A percentile compares a stretch with the other conserved stretches of the same genome.
Evolutionary conservation across 352 stramenopile genomes (phyloP).

Genomic region (Blastocystis sp.): DNA sequence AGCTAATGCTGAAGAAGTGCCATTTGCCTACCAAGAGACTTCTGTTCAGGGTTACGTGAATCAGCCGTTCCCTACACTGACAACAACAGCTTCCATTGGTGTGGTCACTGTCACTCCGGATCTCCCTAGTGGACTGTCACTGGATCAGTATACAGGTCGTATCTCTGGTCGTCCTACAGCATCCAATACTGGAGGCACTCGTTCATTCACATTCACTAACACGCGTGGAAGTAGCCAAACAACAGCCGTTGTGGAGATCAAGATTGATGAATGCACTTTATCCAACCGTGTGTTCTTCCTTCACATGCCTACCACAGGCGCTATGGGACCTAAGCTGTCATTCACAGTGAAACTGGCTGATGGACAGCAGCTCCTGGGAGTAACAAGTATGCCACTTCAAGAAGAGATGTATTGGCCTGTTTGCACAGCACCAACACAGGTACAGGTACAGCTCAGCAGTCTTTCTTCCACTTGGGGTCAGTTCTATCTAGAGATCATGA

Average conservation of each 20-base stretch:
- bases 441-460: background rate
- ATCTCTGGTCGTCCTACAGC: slow-evolving; percentile 35
- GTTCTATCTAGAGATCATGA: slow-evolving; percentile 52
- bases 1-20: background rate
- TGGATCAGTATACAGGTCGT: slow-evolving; percentile 45
- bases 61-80: slow-evolving; percentile 37
- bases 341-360: background rate
- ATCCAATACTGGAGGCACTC: background rate
- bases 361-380: background rate
- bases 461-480: background rate
- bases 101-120: background rate
- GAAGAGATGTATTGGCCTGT: slow-evolving; percentile 60
- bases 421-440: background rate
- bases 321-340: slow-evolving; percentile 30
- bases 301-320: background rate
- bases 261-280: slow-evolving; percentile 14
- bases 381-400: slow-evolving; percentile 18
- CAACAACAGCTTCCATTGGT: background rate
- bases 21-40: slow-evolving; percentile 28
- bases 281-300: slow-evolving; percentile 20
- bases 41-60: slow-evolving; percentile 23
- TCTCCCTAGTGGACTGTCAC: background rate
- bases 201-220: slow-evolving; percentile 38
- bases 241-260: background rate
- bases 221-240: background rate